A percentile compares a stretch with the other conserved stretches of the same genome.
Evolutionary conservation across 352 stramenopile genomes (phyloP).

Genomic region (Globisporangium megalacanthum): DNA sequence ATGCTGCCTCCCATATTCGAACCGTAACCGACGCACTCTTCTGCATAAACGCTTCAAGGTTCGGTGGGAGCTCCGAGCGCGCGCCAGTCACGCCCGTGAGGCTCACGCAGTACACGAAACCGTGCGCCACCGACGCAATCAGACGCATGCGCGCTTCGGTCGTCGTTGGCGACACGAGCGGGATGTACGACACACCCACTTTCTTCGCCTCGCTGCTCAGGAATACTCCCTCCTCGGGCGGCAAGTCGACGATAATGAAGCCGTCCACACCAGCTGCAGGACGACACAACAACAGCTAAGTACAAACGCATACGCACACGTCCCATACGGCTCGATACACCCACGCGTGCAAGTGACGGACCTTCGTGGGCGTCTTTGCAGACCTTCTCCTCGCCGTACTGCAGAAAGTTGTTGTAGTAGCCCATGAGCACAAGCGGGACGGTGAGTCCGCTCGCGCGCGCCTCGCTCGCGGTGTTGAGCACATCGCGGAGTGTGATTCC

Average conservation of each 20-base stretch:
- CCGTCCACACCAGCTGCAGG: slow-evolving; percentile 89
- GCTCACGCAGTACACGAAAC: slow-evolving; percentile 87
- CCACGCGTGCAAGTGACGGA: no score
- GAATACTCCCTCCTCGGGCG: slow-evolving; percentile 90
- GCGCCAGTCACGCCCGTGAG: slow-evolving; percentile 93
- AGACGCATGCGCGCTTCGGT: slow-evolving; percentile 91
- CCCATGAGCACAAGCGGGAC: slow-evolving; percentile 98
- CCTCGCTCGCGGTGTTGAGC: slow-evolving; percentile 90
- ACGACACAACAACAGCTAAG: no score
- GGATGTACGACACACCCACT: slow-evolving; percentile 93
- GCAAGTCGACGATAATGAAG: slow-evolving; percentile 98
- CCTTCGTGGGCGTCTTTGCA: slow-evolving; percentile 73
- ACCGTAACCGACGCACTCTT: slow-evolving; percentile 52
- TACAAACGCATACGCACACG: no score
- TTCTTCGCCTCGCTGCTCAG: slow-evolving; percentile 90
- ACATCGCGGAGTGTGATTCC: slow-evolving; percentile 93
- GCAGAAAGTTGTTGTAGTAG: slow-evolving; percentile 98
- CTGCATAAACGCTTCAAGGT: slow-evolving; percentile 93
- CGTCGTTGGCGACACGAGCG: slow-evolving; percentile 96
- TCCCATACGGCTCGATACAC: no score
- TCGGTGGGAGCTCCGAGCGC: slow-evolving; percentile 83
- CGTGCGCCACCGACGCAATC: slow-evolving; percentile 64
- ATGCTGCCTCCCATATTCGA: no score
- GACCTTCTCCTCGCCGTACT: slow-evolving; percentile 94
- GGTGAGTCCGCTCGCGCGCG: slow-evolving; percentile 87